phyloP scores from a whole-genome alignment of 2,329 filamentous ascomycete species.

The Aspergillus pseudoglaucus region DNA sequence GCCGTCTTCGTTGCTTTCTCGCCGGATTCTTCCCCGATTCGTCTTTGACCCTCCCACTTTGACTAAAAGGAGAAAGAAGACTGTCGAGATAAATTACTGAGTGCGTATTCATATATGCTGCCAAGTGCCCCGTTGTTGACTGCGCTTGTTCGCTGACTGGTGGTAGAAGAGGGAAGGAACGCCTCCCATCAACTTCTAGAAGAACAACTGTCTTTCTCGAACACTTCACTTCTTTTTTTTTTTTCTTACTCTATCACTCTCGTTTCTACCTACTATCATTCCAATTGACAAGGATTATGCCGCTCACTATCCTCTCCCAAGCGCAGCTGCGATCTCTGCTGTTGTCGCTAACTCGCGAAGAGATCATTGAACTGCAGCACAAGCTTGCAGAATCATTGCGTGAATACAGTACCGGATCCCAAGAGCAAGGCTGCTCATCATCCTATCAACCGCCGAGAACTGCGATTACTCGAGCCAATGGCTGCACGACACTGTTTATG shows the following conservation, averaged over 20 bases:
- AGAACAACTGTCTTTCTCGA: slow-evolving; percentile 1
- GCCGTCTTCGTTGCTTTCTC: neutral
- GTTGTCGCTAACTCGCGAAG: slow-evolving; percentile 49
- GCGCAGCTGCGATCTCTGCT: slow-evolving; percentile 51
- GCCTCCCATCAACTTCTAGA: too few species aligned
- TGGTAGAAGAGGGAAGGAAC: too few species aligned
- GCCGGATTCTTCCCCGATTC: too few species aligned
- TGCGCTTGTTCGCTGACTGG: too few species aligned
- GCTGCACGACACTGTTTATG: slow-evolving; percentile 61
- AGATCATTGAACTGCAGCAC: slow-evolving; percentile 52
- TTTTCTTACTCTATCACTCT: neutral
- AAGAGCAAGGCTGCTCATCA: slow-evolving; percentile 53
- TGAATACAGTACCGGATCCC: slow-evolving; percentile 58
- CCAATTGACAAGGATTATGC: slow-evolving; percentile 36
- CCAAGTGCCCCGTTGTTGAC: too few species aligned
- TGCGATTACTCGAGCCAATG: slow-evolving; percentile 54
- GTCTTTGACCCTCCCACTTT: too few species aligned
- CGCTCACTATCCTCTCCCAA: slow-evolving; percentile 55
- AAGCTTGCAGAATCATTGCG: slow-evolving; percentile 55
- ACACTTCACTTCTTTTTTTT: neutral
- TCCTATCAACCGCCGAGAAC: slow-evolving; percentile 58
- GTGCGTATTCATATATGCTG: too few species aligned
- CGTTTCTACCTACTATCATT: neutral
- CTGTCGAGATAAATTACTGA: too few species aligned
- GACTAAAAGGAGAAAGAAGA: too few species aligned